Percentiles rank a stretch among this genome's conserved stretches.
Evolutionary conservation across 2,329 filamentous ascomycete species (phyloP).

Genomic region (Trichoderma koningiopsis): DNA sequence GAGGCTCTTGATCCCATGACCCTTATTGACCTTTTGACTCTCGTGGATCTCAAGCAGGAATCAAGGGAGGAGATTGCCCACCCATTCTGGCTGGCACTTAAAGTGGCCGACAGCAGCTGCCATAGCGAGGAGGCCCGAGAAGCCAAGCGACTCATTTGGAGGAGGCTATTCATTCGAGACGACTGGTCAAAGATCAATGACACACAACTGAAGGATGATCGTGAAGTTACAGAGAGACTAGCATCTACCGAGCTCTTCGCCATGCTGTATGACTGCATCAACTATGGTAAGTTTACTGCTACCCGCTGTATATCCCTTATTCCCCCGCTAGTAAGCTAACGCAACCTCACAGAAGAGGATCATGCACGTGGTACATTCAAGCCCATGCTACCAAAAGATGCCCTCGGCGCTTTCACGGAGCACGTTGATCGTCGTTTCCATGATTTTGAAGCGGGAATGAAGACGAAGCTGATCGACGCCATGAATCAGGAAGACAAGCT

Average conservation of each 20-base stretch:
- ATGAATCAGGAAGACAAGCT: slow-evolving; percentile 72
- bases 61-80: slow-evolving; percentile 56
- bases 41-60: slow-evolving; percentile 59
- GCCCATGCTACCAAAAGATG: slow-evolving; percentile 55
- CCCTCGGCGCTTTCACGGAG: slow-evolving; percentile 62
- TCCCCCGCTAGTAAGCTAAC: neutral
- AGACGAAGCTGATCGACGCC: slow-evolving; percentile 68
- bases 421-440: slow-evolving; percentile 63
- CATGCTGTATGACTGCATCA: slow-evolving; percentile 65
- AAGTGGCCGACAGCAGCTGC: slow-evolving; percentile 58
- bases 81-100: slow-evolving; percentile 76
- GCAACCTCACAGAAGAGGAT: slow-evolving; percentile 43
- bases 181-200: slow-evolving; percentile 82
- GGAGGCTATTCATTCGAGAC: slow-evolving; percentile 79
- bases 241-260: slow-evolving; percentile 67
- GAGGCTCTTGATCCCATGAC: slow-evolving; percentile 67
- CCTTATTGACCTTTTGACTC: slow-evolving; percentile 76
- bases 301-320: neutral
- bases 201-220: slow-evolving; percentile 72
- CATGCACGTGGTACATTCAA: slow-evolving; percentile 47
- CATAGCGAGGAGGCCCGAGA: slow-evolving; percentile 60
- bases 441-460: slow-evolving; percentile 63
- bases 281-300: slow-evolving; percentile 60
- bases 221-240: slow-evolving; percentile 64
- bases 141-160: slow-evolving; percentile 73